These are phyloP conservation scores for Domatiomyces catenatus DNA, from an alignment of 2,329 filamentous ascomycete species.

Conservation along the genomic window DNA sequence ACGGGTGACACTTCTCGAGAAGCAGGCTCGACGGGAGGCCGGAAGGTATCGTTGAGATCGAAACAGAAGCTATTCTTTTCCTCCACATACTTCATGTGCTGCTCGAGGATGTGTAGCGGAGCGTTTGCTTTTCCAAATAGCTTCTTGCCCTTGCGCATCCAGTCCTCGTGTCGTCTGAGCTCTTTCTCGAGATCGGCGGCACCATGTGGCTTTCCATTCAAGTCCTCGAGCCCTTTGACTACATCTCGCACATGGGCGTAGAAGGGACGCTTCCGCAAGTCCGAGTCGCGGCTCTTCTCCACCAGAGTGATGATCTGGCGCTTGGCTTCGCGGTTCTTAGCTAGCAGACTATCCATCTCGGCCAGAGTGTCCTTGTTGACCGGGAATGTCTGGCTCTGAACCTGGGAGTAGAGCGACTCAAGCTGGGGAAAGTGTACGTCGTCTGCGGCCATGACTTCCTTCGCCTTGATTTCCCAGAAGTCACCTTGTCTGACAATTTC, in stretches of 20 bases:
- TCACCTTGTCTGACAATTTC: slow-evolving; percentile 64
- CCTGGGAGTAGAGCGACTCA: slow-evolving; percentile 77
- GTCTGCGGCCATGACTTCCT: slow-evolving; percentile 83
- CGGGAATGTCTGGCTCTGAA: slow-evolving; percentile 45
- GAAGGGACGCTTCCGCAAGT: slow-evolving; percentile 65
- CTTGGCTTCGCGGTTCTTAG: slow-evolving; percentile 90
- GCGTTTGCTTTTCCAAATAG: slow-evolving; percentile 96
- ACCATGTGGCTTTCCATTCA: slow-evolving; percentile 83
- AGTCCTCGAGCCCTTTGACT: slow-evolving; percentile 68
- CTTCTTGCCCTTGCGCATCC: slow-evolving; percentile 98
- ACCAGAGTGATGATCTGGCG: slow-evolving; percentile 71
- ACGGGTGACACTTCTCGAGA: slow-evolving; percentile 62
- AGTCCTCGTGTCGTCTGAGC: slow-evolving; percentile 89
- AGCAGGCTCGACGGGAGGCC: slow-evolving; percentile 78
- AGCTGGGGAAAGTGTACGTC: slow-evolving; percentile 86
- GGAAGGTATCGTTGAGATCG: slow-evolving; percentile 73
- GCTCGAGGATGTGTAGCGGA: slow-evolving; percentile 84
- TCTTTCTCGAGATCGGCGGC: slow-evolving; percentile 89
- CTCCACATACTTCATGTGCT: slow-evolving; percentile 84
- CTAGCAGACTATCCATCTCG: slow-evolving; percentile 76
- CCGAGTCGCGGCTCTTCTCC: slow-evolving; percentile 57
- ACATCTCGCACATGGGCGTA: slow-evolving; percentile 85
- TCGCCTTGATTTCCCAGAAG: slow-evolving; percentile 83
- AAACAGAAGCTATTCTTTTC: slow-evolving; percentile 85
- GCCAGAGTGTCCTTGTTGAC: slow-evolving; percentile 68